Conservation (phyloP, 805 yeast genomes). For the Suhomyces vadensis region DNA sequence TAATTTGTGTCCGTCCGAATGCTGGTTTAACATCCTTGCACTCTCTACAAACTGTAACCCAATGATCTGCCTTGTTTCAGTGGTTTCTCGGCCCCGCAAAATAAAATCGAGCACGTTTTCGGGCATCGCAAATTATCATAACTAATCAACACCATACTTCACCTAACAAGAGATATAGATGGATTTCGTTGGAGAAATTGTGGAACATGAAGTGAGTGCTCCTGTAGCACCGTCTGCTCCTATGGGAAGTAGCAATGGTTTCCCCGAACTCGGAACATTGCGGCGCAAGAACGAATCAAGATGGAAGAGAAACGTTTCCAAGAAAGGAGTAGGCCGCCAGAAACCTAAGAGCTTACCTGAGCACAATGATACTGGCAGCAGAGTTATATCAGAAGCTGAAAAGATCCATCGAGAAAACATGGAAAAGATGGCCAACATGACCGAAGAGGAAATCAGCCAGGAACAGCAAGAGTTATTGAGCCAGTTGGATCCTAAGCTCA, state of each 20-base stretch:
- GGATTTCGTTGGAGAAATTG: slow-evolving; percentile 74
- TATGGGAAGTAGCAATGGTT: slow-evolving; percentile 27
- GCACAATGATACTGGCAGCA: slow-evolving; percentile 6
- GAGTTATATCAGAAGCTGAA: slow-evolving; percentile 59
- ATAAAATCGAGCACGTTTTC: slow-evolving; percentile 2
- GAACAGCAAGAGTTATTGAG: slow-evolving; percentile 68
- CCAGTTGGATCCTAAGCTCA: slow-evolving; percentile 67
- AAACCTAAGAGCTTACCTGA: slow-evolving; percentile 12
- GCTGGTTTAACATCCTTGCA: too few species aligned
- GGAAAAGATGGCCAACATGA: slow-evolving; percentile 59
- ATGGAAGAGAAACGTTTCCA: slow-evolving; percentile 36
- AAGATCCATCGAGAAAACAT: slow-evolving; percentile 77
- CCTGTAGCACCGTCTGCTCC: slow-evolving; percentile 35
- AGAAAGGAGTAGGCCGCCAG: slow-evolving; percentile 1
- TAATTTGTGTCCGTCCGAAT: too few species aligned
- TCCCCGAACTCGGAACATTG: slow-evolving; percentile 33
- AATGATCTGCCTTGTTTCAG: too few species aligned
- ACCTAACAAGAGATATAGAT: slow-evolving; percentile 37
- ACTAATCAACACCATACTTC: background rate
- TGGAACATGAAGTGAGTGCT: slow-evolving; percentile 53
- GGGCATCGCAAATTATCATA: slow-evolving; percentile 2
- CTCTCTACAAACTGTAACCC: too few species aligned
- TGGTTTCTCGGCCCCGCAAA: too few species aligned
- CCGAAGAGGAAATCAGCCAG: slow-evolving; percentile 59
- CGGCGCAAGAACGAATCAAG: slow-evolving; percentile 42